These are phyloP conservation scores for Candida krabiensis DNA, from an alignment of 805 yeast species.

Conservation along the genomic window DNA sequence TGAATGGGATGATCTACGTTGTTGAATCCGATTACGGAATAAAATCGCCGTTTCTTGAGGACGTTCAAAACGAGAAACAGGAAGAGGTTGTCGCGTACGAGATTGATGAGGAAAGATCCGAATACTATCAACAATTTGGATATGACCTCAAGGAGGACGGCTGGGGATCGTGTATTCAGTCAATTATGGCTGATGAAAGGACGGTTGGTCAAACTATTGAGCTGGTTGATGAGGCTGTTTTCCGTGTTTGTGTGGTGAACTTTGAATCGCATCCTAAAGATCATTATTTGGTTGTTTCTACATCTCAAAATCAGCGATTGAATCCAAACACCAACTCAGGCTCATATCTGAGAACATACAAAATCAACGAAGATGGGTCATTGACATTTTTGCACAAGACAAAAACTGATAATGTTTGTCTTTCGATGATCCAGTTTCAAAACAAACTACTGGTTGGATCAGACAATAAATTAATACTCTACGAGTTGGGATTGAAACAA, in stretches of 20 bases:
- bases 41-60: constrained; percentile 30
- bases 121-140: constrained; percentile 47
- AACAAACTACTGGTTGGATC: constrained; percentile 63
- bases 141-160: constrained; percentile 27
- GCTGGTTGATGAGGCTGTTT: constrained; percentile 43
- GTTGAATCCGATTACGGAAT: constrained; percentile 46
- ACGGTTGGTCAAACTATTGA: constrained; percentile 45
- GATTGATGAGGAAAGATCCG: constrained; percentile 33
- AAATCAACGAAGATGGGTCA: constrained; percentile 34
- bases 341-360: constrained; percentile 39
- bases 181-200: constrained; percentile 36
- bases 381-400: constrained; percentile 63
- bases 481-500: constrained; percentile 78
- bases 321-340: constrained; percentile 28
- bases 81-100: constrained; percentile 24
- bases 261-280: constrained; percentile 30
- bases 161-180: constrained; percentile 60
- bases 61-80: constrained; percentile 16
- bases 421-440: constrained; percentile 53
- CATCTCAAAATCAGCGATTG: constrained; percentile 31
- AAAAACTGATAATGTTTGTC: constrained; percentile 44
- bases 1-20: constrained; percentile 36
- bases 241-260: constrained; percentile 36
- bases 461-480: constrained; percentile 53
- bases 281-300: constrained; percentile 47